A percentile compares a stretch with the other conserved stretches of the same genome.
phyloP scores from a whole-genome alignment of 2,329 filamentous ascomycete genomes.

The Setomelanomma holmii region DNA sequence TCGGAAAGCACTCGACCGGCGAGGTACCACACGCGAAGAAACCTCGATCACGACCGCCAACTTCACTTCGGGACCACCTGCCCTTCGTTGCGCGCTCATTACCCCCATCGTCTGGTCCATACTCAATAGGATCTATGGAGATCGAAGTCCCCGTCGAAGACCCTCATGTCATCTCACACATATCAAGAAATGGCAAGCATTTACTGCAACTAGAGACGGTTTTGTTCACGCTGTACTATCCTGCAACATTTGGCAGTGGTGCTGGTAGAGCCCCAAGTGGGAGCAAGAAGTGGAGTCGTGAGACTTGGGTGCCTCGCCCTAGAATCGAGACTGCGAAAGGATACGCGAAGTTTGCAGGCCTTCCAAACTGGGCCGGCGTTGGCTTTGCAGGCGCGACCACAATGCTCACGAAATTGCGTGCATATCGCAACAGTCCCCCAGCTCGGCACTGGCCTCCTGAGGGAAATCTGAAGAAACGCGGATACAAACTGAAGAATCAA shows the following conservation, averaged over 20 bases:
- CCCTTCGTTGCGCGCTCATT: slow-evolving; percentile 54
- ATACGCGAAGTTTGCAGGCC: slow-evolving; percentile 67
- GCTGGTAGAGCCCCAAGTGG: slow-evolving; percentile 50
- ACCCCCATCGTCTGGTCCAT: slow-evolving; percentile 61
- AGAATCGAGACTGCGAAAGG: slow-evolving; percentile 63
- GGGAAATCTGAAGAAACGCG: slow-evolving; percentile 46
- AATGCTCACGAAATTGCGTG: slow-evolving; percentile 71
- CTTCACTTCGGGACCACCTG: slow-evolving; percentile 57
- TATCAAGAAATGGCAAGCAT: slow-evolving; percentile 56
- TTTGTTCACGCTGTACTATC: slow-evolving; percentile 71
- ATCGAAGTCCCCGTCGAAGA: slow-evolving; percentile 60
- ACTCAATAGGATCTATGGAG: slow-evolving; percentile 59
- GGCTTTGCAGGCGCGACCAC: slow-evolving; percentile 64
- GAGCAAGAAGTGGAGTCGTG: slow-evolving; percentile 57
- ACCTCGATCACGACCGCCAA: slow-evolving; percentile 57
- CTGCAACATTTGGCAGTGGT: slow-evolving; percentile 57
- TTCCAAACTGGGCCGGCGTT: slow-evolving; percentile 56
- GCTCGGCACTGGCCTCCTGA: slow-evolving; percentile 63
- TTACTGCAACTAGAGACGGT: slow-evolving; percentile 65
- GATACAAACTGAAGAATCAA: slow-evolving; percentile 51
- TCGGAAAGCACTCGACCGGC: slow-evolving; percentile 25
- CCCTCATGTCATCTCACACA: slow-evolving; percentile 58
- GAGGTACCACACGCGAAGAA: slow-evolving; percentile 54
- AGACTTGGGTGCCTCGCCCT: slow-evolving; percentile 69
- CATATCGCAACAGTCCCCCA: slow-evolving; percentile 66